Conservation (phyloP, 2,329 filamentous ascomycete species). For the Ophiognomonia clavigignenti-juglandacearum region DNA sequence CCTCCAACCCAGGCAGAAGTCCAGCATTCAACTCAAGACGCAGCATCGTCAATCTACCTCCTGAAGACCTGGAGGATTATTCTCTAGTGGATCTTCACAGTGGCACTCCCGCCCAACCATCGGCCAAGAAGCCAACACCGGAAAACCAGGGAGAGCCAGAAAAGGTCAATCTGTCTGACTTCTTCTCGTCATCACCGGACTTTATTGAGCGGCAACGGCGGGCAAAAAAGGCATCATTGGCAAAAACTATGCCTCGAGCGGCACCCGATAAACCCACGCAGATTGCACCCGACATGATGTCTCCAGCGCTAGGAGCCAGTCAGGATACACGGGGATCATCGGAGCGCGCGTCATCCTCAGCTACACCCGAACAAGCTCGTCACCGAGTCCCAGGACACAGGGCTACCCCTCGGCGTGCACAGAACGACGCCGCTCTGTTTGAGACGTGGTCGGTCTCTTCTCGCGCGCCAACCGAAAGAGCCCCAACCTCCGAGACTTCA, state of each 20-base stretch:
- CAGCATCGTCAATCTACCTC: not conserved
- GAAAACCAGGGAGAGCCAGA: constrained; percentile 25
- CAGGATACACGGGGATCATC: not conserved
- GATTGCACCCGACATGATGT: constrained; percentile 1
- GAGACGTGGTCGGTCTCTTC: constrained; percentile 12
- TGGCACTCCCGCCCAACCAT: constrained; percentile 23
- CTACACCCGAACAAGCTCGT: constrained; percentile 5
- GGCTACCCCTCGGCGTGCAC: not conserved
- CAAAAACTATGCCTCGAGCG: not conserved
- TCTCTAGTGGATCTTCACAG: constrained; percentile 13
- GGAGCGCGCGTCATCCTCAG: not conserved
- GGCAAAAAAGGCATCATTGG: constrained; percentile 6
- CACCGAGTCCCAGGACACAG: not conserved
- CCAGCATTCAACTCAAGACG: constrained; percentile 3
- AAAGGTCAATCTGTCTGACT: constrained; percentile 45
- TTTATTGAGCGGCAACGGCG: constrained; percentile 13
- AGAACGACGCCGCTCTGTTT: constrained; percentile 10
- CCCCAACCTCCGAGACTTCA: constrained; percentile 1
- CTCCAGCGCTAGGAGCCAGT: not conserved
- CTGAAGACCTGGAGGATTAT: constrained; percentile 13
- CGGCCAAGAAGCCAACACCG: constrained; percentile 22
- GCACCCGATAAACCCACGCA: not conserved
- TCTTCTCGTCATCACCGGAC: constrained; percentile 51
- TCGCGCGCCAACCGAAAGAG: constrained; percentile 2
- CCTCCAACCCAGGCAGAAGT: constrained; percentile 1